These are phyloP conservation scores for Dendrobium nobile DNA, from an alignment of 106 monocot species.

Conservation along the genomic window DNA sequence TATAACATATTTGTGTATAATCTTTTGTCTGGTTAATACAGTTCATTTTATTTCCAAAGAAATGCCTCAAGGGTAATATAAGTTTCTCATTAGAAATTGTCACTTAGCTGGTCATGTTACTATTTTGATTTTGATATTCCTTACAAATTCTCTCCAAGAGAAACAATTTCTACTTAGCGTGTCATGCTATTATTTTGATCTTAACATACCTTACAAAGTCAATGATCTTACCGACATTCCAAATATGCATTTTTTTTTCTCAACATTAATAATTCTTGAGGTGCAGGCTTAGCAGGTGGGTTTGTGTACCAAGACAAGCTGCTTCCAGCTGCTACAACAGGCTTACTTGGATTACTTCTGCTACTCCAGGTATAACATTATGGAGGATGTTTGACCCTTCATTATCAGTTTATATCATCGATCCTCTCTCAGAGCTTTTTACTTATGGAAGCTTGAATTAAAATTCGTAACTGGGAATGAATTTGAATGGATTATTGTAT, in stretches of 20 bases:
- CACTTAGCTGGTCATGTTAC: too few relatives aligned
- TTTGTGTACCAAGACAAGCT: conserved; percentile 74
- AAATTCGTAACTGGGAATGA: background rate
- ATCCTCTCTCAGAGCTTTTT: background rate
- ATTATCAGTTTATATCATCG: too few relatives aligned
- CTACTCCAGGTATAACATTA: conserved; percentile 57
- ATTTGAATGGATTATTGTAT: background rate
- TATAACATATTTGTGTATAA: background rate
- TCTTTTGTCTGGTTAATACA: background rate
- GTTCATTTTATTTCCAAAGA: conserved; percentile 1
- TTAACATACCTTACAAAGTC: background rate
- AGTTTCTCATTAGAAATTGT: too few relatives aligned
- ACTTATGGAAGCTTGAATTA: background rate
- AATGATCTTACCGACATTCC: too few relatives aligned
- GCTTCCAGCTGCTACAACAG: conserved; percentile 63
- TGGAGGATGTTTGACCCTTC: background rate
- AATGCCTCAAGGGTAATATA: background rate
- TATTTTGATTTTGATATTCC: background rate
- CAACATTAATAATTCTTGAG: background rate
- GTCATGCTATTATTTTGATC: background rate
- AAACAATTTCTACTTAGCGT: background rate
- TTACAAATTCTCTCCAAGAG: too few relatives aligned
- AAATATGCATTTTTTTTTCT: background rate
- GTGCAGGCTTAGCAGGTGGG: conserved; percentile 59
- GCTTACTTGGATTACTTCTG: conserved; percentile 83